Evolutionary conservation across 164 flowering plant genomes (phyloP), one percentile per base, ranked within the genome.

Genomic region (Macadamia integrifolia): DNA sequence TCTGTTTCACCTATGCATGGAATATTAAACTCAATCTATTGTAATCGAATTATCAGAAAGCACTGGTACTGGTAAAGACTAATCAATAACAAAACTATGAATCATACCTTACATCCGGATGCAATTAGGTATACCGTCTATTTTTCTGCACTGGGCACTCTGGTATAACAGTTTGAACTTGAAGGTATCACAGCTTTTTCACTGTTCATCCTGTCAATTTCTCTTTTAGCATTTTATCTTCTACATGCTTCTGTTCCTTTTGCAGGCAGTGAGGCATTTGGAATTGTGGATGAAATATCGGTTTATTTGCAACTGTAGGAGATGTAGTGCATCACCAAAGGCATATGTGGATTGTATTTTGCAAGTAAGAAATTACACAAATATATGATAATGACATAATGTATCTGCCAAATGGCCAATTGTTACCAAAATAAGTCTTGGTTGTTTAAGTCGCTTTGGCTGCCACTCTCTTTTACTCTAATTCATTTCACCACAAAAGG

Each of bases 201-300:
- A 43, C 9, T 43, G 9, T 43, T 43, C 48, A 43, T 5, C 9
- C 48, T 43, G 9, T 43, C 48, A 5, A 6, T 5, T 43, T 43
- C 7, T 43, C 9, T 43, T 43, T 43, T 43, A 5, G 23, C 8
- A 42, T 63, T 11, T 13, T 1, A 10, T 6, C 3, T 46, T 14
- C 32, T n/a, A 60, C 61, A 29, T 46, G 23, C 5, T 35, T 15
- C 57, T 44, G 0, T 61, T 48, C 12, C 44, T 23, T 56, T 62
- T 65, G 29, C 70, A 87, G 96, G 85, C 64, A 28, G 62, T 68
- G 66, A 83, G 93, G 77, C 88, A 76, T 48, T 72, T 82, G 69
- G 90, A 86, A 52, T 67, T 90, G 70, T 81, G 84, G 85, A 66
- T 65, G 35, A 84, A 77, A 64, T 86, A 87, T 74, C 69, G 72